Conservation (phyloP, 768 basidiomycete genomes). For the Tephrocybe sp. region DNA sequence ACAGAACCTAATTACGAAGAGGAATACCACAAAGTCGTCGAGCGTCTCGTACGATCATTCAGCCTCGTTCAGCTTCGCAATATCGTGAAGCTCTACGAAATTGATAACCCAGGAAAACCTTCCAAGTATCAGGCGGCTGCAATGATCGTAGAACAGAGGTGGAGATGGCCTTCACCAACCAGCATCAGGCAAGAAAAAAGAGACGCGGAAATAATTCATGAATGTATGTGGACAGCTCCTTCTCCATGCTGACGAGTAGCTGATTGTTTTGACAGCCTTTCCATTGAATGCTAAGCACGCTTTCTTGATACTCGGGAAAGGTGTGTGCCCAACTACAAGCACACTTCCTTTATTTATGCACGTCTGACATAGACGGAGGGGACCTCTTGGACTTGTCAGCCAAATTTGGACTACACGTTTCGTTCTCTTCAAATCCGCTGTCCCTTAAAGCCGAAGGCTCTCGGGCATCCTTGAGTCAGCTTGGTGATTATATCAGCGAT, state of each 20-base stretch:
- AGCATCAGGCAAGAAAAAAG: slow-evolving; percentile 49
- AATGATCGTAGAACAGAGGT: slow-evolving; percentile 61
- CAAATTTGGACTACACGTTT: slow-evolving; percentile 61
- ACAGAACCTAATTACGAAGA: slow-evolving; percentile 44
- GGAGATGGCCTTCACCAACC: slow-evolving; percentile 67
- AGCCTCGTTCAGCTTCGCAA: slow-evolving; percentile 57
- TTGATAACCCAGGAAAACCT: slow-evolving; percentile 31
- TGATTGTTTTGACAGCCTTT: slow-evolving; percentile 41
- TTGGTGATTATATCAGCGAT: slow-evolving; percentile 44
- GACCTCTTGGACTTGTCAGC: slow-evolving; percentile 61
- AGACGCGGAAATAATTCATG: slow-evolving; percentile 47
- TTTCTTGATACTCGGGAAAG: slow-evolving; percentile 73
- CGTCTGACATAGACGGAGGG: slow-evolving; percentile 52
- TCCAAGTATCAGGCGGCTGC: slow-evolving; percentile 43
- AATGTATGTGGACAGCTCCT: slow-evolving; percentile 39
- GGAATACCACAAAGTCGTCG: slow-evolving; percentile 53
- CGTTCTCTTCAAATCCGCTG: slow-evolving; percentile 55
- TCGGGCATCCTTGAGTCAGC: slow-evolving; percentile 46
- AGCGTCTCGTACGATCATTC: slow-evolving; percentile 61
- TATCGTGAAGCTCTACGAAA: slow-evolving; percentile 50
- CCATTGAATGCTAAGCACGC: slow-evolving; percentile 57
- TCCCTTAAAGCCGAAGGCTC: slow-evolving; percentile 60
- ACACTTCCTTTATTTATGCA: neutral
- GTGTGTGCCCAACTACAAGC: slow-evolving; percentile 30
- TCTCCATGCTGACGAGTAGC: neutral